Percentiles rank a stretch among this genome's conserved stretches.
Evolutionary conservation across 2,329 filamentous ascomycete species (phyloP).

Genomic region (Nothophaeocryptopus gaeumannii): DNA sequence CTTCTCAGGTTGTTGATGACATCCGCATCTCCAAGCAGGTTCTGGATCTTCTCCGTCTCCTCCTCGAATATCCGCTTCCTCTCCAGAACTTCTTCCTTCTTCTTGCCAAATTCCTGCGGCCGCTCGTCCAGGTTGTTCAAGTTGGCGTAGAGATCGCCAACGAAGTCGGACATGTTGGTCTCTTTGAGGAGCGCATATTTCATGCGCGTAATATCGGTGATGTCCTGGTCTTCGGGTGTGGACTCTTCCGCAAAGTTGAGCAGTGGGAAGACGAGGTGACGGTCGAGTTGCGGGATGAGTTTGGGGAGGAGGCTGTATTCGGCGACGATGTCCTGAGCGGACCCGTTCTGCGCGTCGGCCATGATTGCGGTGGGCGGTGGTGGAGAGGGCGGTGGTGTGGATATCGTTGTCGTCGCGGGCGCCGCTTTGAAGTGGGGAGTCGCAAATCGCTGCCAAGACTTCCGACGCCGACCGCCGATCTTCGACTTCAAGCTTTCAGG

Average conservation of each 20-base stretch:
- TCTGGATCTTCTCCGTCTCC: conserved; percentile 83
- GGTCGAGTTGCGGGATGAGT: conserved; percentile 87
- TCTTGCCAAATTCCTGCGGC: conserved; percentile 81
- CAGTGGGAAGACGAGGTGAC: conserved; percentile 93
- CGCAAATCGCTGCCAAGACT: conserved; percentile 8
- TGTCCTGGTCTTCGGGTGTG: conserved; percentile 73
- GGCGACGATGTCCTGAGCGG: conserved; percentile 38
- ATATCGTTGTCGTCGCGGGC: background rate
- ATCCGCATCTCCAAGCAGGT: conserved; percentile 80
- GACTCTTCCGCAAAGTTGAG: conserved; percentile 85
- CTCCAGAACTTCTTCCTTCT: conserved; percentile 83
- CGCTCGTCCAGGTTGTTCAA: conserved; percentile 75
- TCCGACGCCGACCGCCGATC: conserved; percentile 1
- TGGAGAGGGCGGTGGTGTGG: conserved; percentile 1
- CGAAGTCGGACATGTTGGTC: conserved; percentile 99
- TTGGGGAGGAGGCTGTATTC: conserved; percentile 81
- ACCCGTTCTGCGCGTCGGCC: conserved; percentile 31
- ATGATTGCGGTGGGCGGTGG: conserved; percentile 32
- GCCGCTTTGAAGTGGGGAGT: background rate
- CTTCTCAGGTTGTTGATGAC: conserved; percentile 87
- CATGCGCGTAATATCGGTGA: conserved; percentile 72
- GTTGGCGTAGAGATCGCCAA: conserved; percentile 86
- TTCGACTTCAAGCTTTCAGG: too few species aligned
- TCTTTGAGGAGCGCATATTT: conserved; percentile 94
- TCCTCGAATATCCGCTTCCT: conserved; percentile 80